These are phyloP conservation scores for Royoungia palumana DNA, from an alignment of 768 basidiomycete genomes.

Conservation along the genomic window DNA sequence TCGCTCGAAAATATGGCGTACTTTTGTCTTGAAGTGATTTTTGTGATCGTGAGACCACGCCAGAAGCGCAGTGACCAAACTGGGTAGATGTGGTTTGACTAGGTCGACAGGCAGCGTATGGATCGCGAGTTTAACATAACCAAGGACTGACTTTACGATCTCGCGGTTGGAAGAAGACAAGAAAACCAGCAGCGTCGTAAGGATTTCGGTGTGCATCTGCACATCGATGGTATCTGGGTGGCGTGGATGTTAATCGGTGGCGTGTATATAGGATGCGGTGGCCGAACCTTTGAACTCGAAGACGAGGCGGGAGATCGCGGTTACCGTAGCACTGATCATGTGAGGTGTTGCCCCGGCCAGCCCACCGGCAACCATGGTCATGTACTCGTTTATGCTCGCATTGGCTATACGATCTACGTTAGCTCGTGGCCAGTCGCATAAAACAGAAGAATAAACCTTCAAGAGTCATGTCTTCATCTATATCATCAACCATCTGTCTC, in stretches of 20 bases:
- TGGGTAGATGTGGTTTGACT: slow-evolving; percentile 71
- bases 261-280: not conserved
- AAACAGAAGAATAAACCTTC: slow-evolving; percentile 33
- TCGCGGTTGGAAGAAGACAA: slow-evolving; percentile 93
- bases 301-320: slow-evolving; percentile 86
- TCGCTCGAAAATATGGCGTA: slow-evolving; percentile 95
- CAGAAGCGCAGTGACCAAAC: slow-evolving; percentile 80
- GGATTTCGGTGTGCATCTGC: slow-evolving; percentile 77
- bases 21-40: slow-evolving; percentile 97
- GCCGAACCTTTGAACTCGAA: slow-evolving; percentile 90
- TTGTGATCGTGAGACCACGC: slow-evolving; percentile 97
- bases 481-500: slow-evolving; percentile 71
- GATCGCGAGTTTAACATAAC: slow-evolving; percentile 90
- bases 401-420: slow-evolving; percentile 38
- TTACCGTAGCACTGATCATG: slow-evolving; percentile 97
- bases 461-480: slow-evolving; percentile 65
- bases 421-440: slow-evolving; percentile 1
- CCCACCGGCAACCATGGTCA: slow-evolving; percentile 96
- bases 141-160: slow-evolving; percentile 94
- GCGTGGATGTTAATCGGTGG: not conserved
- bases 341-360: slow-evolving; percentile 91
- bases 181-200: slow-evolving; percentile 86
- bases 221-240: slow-evolving; percentile 60
- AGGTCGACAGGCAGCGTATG: slow-evolving; percentile 75
- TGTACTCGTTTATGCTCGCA: slow-evolving; percentile 85